These are phyloP conservation scores for Isatis tinctoria DNA, from an alignment of 345 rosid species.

Conservation along the genomic window DNA sequence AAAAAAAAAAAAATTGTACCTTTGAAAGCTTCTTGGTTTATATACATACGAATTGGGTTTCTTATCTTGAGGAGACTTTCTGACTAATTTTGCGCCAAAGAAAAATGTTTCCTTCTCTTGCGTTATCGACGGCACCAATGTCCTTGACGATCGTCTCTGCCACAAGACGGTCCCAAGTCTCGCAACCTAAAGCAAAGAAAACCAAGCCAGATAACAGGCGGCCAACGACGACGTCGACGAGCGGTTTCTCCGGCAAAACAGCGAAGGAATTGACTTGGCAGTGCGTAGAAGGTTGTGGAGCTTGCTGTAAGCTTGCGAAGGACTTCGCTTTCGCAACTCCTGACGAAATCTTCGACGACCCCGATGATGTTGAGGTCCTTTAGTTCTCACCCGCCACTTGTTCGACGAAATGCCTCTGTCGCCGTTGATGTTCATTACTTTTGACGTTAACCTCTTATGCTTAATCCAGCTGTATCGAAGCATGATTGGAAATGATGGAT, in stretches of 20 bases:
- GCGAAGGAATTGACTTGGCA: constrained; percentile 54
- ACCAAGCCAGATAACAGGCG: constrained; percentile 10
- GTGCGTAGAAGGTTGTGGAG: constrained; percentile 74
- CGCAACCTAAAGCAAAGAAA: constrained; percentile 12
- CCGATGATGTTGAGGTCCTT: constrained; percentile 54
- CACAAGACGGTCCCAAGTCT: constrained; percentile 9
- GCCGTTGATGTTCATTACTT: not conserved
- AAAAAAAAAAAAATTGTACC: not conserved
- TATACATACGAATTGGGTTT: not conserved
- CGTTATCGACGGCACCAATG: constrained; percentile 13
- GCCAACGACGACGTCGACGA: constrained; percentile 12
- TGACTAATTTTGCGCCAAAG: not conserved
- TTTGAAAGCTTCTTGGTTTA: not conserved
- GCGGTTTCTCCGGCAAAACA: constrained; percentile 39
- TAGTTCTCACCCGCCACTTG: constrained; percentile 29
- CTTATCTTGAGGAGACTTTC: not conserved
- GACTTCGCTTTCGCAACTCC: constrained; percentile 71
- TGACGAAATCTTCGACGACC: constrained; percentile 67
- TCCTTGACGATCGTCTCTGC: not conserved
- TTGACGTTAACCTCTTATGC: not conserved
- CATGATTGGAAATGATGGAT: constrained; percentile 68
- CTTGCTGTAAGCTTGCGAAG: constrained; percentile 87
- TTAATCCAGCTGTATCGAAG: constrained; percentile 47
- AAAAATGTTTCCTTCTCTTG: constrained; percentile 14
- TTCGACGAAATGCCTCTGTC: constrained; percentile 38